These are phyloP conservation scores for Santalum album DNA, from an alignment of 164 flowering plant species.

Conservation along the genomic window DNA sequence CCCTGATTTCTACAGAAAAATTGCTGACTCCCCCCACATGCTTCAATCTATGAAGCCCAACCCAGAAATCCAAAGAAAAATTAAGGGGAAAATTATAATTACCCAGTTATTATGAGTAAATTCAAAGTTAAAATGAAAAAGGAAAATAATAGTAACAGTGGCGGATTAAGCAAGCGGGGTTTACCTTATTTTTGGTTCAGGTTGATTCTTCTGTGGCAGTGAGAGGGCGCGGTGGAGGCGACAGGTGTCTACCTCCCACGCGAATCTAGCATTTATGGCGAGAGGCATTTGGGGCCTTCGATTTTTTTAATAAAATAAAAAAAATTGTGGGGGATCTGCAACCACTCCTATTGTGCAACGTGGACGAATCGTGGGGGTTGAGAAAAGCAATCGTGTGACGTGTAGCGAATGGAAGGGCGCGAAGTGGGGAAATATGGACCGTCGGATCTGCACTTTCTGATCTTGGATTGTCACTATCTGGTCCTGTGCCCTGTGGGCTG, in stretches of 20 bases:
- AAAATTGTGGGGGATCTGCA: constrained; percentile 6
- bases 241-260: constrained; percentile 46
- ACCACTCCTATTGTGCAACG: too few relatives aligned
- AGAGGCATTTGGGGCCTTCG: neutral
- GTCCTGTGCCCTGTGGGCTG: too few relatives aligned
- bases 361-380: constrained; percentile 13
- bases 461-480: too few relatives aligned
- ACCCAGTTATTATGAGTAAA: too few relatives aligned
- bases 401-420: constrained; percentile 8
- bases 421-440: constrained; percentile 11
- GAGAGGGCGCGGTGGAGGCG: constrained; percentile 26
- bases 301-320: neutral
- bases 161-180: too few relatives aligned
- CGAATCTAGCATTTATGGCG: constrained; percentile 22
- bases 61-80: too few relatives aligned
- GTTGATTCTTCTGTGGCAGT: neutral
- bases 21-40: too few relatives aligned
- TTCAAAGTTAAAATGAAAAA: too few relatives aligned
- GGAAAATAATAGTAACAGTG: too few relatives aligned
- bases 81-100: too few relatives aligned
- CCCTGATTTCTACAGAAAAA: too few relatives aligned
- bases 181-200: neutral
- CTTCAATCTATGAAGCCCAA: too few relatives aligned
- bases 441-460: neutral
- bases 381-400: constrained; percentile 7